Evolutionary conservation across 2,329 filamentous ascomycete species (phyloP).

Genomic region (Exophiala sideris): DNA sequence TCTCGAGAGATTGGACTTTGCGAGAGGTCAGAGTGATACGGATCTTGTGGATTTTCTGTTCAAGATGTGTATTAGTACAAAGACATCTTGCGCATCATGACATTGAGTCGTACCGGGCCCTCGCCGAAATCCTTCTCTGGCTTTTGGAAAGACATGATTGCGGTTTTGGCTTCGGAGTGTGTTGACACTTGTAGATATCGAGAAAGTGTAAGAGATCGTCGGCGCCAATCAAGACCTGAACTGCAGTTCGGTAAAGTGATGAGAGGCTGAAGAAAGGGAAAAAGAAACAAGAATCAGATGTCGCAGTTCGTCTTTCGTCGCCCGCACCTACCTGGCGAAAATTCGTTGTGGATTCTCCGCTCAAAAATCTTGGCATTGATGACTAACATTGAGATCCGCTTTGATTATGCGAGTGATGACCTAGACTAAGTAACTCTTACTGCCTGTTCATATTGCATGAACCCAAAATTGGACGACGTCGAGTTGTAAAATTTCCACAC

Average conservation of each 20-base stretch:
- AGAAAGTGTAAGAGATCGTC: conserved; percentile 24
- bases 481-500: too few species aligned
- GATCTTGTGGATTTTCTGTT: conserved; percentile 91
- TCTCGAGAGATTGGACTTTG: conserved; percentile 95
- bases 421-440: too few species aligned
- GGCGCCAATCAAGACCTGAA: conserved; percentile 75
- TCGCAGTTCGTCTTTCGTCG: not conserved
- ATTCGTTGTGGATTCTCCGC: conserved; percentile 3
- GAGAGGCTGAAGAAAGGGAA: conserved; percentile 47
- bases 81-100: not conserved
- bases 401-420: too few species aligned
- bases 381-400: not conserved
- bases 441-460: not conserved
- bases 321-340: not conserved
- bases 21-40: conserved; percentile 94
- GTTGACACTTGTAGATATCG: conserved; percentile 20
- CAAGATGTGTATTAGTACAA: conserved; percentile 1
- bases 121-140: conserved; percentile 87
- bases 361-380: conserved; percentile 20
- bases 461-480: not conserved
- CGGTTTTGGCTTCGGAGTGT: conserved; percentile 36
- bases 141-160: conserved; percentile 91
- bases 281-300: not conserved
- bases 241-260: conserved; percentile 76
- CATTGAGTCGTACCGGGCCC: conserved; percentile 63